These are phyloP conservation scores for Eucalyptus sp. DNA, from an alignment of 345 rosid species.

Conservation along the genomic window DNA sequence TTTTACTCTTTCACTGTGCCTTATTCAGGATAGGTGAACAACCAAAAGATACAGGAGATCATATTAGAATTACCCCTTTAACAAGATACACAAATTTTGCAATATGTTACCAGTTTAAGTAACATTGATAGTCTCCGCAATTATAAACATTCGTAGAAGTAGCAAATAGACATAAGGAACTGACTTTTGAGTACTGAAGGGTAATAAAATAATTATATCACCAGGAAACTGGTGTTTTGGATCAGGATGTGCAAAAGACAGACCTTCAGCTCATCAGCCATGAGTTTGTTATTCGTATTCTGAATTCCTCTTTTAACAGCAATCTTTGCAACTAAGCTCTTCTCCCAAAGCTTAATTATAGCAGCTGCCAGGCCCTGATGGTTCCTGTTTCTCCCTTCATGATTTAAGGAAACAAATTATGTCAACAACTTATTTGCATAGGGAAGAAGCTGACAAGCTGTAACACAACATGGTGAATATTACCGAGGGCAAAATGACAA, in stretches of 20 bases:
- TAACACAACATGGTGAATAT: background rate
- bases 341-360: slow-evolving; percentile 88
- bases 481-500: slow-evolving; percentile 97
- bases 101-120: background rate
- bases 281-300: slow-evolving; percentile 92
- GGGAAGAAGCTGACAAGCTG: background rate
- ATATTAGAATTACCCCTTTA: background rate
- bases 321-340: slow-evolving; percentile 72
- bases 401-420: slow-evolving; percentile 1
- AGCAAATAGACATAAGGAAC: background rate
- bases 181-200: background rate
- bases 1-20: background rate
- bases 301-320: slow-evolving; percentile 97
- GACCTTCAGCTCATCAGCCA: slow-evolving; percentile 96
- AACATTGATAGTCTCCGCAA: background rate
- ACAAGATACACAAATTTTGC: background rate
- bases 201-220: background rate
- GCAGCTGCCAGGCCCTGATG: slow-evolving; percentile 96
- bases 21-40: background rate
- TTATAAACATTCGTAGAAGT: background rate
- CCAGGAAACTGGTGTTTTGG: background rate
- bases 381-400: slow-evolving; percentile 83
- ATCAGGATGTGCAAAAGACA: background rate
- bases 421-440: background rate
- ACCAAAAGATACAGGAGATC: background rate